Evolutionary conservation across 2,329 filamentous ascomycete genomes (phyloP).

Genomic region (Fusarium sp.): DNA sequence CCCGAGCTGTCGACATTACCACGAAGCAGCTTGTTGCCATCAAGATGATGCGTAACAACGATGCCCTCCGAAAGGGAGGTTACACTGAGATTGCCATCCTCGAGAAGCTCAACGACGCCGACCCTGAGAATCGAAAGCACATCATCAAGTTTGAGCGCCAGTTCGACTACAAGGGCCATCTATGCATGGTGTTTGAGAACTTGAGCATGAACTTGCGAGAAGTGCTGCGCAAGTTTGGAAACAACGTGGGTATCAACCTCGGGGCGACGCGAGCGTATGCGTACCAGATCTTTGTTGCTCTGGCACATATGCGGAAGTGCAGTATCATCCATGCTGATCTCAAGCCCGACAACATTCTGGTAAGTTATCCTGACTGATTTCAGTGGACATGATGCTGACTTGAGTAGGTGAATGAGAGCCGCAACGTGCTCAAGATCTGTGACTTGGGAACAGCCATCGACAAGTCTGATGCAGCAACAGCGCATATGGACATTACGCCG

Average conservation of each 20-base stretch:
- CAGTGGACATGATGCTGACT: conserved; percentile 20
- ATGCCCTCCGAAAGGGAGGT: conserved; percentile 89
- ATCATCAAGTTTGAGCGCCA: conserved; percentile 87
- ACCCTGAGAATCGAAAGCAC: conserved; percentile 91
- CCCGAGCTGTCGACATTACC: conserved; percentile 83
- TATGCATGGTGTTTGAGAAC: conserved; percentile 98
- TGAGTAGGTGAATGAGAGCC: conserved; percentile 77
- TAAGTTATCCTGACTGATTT: conserved; percentile 49
- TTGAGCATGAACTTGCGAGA: conserved; percentile 93
- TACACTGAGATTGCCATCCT: conserved; percentile 95
- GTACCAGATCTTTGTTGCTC: conserved; percentile 91
- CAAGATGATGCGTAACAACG: conserved; percentile 98
- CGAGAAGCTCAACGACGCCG: conserved; percentile 85
- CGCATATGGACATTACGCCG: conserved; percentile 86
- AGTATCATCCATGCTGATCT: conserved; percentile 96
- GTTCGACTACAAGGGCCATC: conserved; percentile 94
- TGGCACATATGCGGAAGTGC: conserved; percentile 89
- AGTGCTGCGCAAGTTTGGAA: conserved; percentile 94
- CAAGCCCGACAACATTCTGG: conserved; percentile 97
- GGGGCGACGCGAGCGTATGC: conserved; percentile 89
- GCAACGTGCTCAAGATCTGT: conserved; percentile 91
- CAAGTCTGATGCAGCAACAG: conserved; percentile 79
- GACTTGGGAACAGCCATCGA: conserved; percentile 97
- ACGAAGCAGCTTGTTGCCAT: conserved; percentile 86
- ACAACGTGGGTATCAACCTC: conserved; percentile 92